Evolutionary conservation across 345 rosid genomes (phyloP), one percentile per base, ranked within the genome.

Genomic region (Rhodamnia rubescens): DNA sequence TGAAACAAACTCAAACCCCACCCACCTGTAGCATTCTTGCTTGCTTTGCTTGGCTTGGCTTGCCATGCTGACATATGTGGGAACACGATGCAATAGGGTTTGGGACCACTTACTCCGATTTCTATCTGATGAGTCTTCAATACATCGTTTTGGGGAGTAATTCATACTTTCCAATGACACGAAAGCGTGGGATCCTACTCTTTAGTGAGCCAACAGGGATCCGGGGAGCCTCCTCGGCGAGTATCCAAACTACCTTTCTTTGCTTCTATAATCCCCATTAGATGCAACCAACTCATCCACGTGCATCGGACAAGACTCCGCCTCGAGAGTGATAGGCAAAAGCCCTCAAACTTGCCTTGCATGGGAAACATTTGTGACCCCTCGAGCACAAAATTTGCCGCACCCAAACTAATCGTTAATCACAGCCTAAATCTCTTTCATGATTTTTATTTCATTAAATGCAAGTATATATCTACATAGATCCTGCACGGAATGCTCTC

Each of bases 201-300:
- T 9, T 0, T 10, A 0, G 11, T 50, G 52, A 50, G 52, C 14
- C 0, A 1, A 11, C 2, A 11, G 14, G 52, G 10, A 8, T 12
- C 0, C 1, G 52, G 52, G 52, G 52, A 50, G 52, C 52, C 52
- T 2, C 52, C 14, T 3, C 4, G 2, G 14, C 13, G 4, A 11
- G 29, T 29, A 69, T 69, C 47, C 3, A 18, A 36, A 69, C 47
- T 69, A 47, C 78, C 3, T 54, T 69, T 5, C 26, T 36, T 12
- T 1, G 22, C 24, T 69, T 36, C 13, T 32, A 69, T 36, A 69
- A 36, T 32, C 12, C 20, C 47, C 21, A 18, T 3, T 69, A 32
- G 21, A 69, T 36, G 47, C 7, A 36, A 69, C 12, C 47, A 69
- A 69, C 78, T 69, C 20, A 26, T 69, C 44, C 78, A 69, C 24